Percentiles rank a stretch among this genome's conserved stretches.
These are phyloP conservation scores for Lichtheimia ornata DNA, from an alignment of 371 early-diverging fungal species.

Conservation along the genomic window DNA sequence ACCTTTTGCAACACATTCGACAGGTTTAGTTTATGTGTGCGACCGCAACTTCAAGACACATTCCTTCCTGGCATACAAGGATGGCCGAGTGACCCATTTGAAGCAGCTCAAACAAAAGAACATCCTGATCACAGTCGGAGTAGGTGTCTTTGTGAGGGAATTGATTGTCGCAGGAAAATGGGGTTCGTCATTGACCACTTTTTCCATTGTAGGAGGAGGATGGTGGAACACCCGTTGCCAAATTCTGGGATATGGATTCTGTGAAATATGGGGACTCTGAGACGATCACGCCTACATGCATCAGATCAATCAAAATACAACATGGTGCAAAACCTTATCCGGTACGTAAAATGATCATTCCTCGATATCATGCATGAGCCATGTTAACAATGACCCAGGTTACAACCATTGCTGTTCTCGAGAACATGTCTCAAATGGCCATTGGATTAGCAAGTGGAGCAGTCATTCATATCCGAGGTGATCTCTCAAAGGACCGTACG, in stretches of 20 bases:
- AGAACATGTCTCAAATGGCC: conserved; percentile 84
- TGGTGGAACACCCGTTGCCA: conserved; percentile 57
- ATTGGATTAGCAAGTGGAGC: conserved; percentile 90
- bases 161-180: background rate
- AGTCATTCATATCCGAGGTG: conserved; percentile 83
- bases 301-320: conserved; percentile 73
- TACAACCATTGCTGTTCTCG: conserved; percentile 82
- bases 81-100: conserved; percentile 79
- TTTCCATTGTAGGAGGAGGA: conserved; percentile 51
- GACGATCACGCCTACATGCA: conserved; percentile 58
- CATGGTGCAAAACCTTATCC: conserved; percentile 74
- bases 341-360: conserved; percentile 35
- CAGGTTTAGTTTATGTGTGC: conserved; percentile 66
- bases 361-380: background rate
- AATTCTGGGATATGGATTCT: conserved; percentile 83
- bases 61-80: conserved; percentile 71
- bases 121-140: conserved; percentile 73
- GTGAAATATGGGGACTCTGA: conserved; percentile 28
- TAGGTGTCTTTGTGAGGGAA: conserved; percentile 31
- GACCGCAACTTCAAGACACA: conserved; percentile 71
- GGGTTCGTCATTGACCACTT: background rate
- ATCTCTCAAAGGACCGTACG: conserved; percentile 75
- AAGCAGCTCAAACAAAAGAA: conserved; percentile 75
- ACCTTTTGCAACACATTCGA: conserved; percentile 42
- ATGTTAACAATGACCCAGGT: conserved; percentile 37